Percentiles rank a stretch among this genome's conserved stretches.
These are phyloP conservation scores for Ascoidea rubescens DNA, from an alignment of 805 yeast species.

Conservation along the genomic window DNA sequence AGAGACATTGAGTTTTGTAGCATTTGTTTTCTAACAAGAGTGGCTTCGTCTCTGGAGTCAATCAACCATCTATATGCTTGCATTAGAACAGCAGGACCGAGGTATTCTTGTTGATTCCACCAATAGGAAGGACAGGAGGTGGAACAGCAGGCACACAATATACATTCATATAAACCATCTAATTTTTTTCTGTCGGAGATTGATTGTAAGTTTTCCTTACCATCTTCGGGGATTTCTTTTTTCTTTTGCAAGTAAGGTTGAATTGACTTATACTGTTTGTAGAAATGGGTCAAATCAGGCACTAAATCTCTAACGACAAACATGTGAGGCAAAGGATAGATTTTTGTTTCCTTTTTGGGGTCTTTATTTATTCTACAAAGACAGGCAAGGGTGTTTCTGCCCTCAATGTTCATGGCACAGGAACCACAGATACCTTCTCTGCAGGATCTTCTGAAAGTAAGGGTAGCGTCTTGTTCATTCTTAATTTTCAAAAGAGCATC, in stretches of 20 bases:
- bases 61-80: conserved; percentile 99
- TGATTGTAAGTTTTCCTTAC: conserved; percentile 84
- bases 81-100: conserved; percentile 98
- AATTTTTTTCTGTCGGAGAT: conserved; percentile 89
- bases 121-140: conserved; percentile 99
- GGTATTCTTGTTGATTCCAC: conserved; percentile 99
- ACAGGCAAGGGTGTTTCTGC: conserved; percentile 94
- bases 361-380: conserved; percentile 85
- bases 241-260: conserved; percentile 91
- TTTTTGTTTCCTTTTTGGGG: conserved; percentile 58
- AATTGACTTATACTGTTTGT: conserved; percentile 96
- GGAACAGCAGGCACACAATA: conserved; percentile 96
- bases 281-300: conserved; percentile 94
- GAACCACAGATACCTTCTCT: conserved; percentile 99
- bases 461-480: conserved; percentile 90
- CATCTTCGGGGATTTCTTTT: conserved; percentile 61
- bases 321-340: conserved; percentile 97
- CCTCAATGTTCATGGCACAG: conserved; percentile 99
- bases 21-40: conserved; percentile 67
- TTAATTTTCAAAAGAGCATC: conserved; percentile 92
- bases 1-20: conserved; percentile 94
- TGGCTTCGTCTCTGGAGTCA: conserved; percentile 92
- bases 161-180: conserved; percentile 96
- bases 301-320: conserved; percentile 93
- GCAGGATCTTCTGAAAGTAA: conserved; percentile 95